These are phyloP conservation scores for Globisporangium sylvaticum DNA, from an alignment of 352 stramenopile species.

Conservation along the genomic window DNA sequence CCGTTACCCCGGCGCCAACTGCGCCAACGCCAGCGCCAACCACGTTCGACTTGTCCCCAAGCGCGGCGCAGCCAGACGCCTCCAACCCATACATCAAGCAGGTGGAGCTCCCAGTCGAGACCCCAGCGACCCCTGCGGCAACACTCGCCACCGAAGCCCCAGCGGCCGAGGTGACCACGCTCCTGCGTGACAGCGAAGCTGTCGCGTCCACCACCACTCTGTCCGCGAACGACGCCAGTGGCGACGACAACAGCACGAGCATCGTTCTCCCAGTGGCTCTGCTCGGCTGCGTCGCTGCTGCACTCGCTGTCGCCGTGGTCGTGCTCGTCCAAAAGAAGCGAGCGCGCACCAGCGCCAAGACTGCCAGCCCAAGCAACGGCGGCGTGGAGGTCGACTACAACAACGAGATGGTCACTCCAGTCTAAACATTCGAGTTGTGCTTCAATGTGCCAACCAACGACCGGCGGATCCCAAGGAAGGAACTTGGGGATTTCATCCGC, in stretches of 20 bases:
- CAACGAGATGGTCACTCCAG: constrained; percentile 20
- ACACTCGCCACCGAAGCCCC: constrained; percentile 11
- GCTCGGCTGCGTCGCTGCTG: constrained; percentile 15
- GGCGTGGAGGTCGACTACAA: constrained; percentile 17
- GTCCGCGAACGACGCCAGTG: not conserved
- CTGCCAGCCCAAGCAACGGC: constrained; percentile 2
- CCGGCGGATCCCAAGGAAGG: not conserved
- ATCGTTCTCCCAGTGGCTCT: constrained; percentile 10
- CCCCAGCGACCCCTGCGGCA: not conserved
- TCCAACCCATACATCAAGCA: constrained; percentile 17
- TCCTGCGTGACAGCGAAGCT: constrained; percentile 12
- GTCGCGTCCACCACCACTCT: not conserved
- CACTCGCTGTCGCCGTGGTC: constrained; percentile 12
- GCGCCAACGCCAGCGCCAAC: not conserved
- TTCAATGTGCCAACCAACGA: not conserved
- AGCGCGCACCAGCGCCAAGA: not conserved
- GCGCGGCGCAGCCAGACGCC: not conserved
- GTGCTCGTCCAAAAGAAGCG: constrained; percentile 18
- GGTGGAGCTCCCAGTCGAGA: constrained; percentile 9
- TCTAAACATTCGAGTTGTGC: constrained; percentile 4
- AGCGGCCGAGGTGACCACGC: not conserved
- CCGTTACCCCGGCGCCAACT: not conserved
- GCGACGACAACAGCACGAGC: not conserved
- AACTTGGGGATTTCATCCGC: not conserved
- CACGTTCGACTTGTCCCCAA: not conserved